Evolutionary conservation across 1,284 basidiomycete genomes (phyloP).

Genomic region (Microstroma glucosiphilum): DNA sequence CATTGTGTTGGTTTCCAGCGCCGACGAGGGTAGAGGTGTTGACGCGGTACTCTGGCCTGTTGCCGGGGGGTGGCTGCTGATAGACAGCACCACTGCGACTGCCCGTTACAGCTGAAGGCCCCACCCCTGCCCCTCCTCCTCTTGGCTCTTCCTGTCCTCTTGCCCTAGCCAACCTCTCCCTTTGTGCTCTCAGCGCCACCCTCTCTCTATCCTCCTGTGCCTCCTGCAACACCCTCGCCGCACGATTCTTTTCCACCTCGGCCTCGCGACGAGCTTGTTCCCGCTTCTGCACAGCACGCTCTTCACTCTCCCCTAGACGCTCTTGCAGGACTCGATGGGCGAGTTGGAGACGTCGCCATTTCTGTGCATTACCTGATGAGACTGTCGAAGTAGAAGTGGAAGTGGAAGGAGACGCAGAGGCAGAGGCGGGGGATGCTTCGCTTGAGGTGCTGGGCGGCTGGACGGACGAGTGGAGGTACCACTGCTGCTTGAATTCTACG

Average conservation of each 20-base stretch:
- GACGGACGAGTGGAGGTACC: not conserved
- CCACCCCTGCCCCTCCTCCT: not conserved
- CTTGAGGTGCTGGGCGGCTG: too few species aligned
- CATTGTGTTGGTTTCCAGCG: too few species aligned
- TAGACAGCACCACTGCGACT: not conserved
- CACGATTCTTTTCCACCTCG: not conserved
- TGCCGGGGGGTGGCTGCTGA: too few species aligned
- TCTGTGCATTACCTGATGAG: not conserved
- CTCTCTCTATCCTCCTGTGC: slow-evolving; percentile 5
- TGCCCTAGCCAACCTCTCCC: not conserved
- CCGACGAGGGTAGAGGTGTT: too few species aligned
- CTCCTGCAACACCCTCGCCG: slow-evolving; percentile 1
- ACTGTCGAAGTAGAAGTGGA: too few species aligned
- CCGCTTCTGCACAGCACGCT: not conserved
- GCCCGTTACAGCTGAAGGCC: not conserved
- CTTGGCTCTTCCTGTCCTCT: not conserved
- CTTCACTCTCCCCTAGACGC: not conserved
- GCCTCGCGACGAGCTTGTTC: not conserved
- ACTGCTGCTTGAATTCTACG: slow-evolving; percentile 1
- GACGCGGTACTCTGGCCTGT: too few species aligned
- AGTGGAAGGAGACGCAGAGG: too few species aligned
- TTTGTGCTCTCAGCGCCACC: not conserved
- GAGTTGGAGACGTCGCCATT: not conserved
- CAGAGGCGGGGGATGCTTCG: too few species aligned
- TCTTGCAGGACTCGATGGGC: not conserved